Evolutionary conservation across 352 stramenopile genomes (phyloP), one percentile per base, ranked within the genome.

Genomic region (Elongisporangium senticosum): DNA sequence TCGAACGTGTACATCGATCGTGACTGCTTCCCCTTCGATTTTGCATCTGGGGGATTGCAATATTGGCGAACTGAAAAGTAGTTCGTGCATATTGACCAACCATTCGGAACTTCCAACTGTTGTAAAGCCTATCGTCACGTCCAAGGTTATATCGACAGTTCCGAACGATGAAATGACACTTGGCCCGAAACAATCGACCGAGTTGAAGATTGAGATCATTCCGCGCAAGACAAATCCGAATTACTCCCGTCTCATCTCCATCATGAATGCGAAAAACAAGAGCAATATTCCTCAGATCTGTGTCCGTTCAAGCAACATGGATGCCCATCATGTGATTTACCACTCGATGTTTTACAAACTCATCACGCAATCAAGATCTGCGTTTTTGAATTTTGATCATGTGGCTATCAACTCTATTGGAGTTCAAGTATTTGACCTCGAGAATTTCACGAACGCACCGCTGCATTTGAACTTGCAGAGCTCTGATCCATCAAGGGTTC

Each of bases 281-380:
- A 74, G 68, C 58, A 96, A 96, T 49, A 78, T 89, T 19, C 73
- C 86, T 17, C 83, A 94, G 62, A 86, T 96, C 23, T 95, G 86
- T 40, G 86, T 96, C 8, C 83, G 86, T 8, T 95, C 85, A 11
- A 94, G 86, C 72, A 96, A 96, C 63, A 96, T 96, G 87, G 87
- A 96, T 51, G 86, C 87, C 1, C 85, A 96, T 53, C 86, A 95
- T 58, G 87, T 96, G 26, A 96, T 96, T 56, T 96, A 96, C 57
- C 87, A 96, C 58, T 96, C 87, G 28, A 65, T 95, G 33, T 96
- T 95, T 59, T 96, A 96, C 82, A 94, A 93, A 55, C 69, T 96
- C 21, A 56, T 94, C 56, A 96, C 87, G 19, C 84, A 83, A 47
- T 90, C 83, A 23, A 86, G 77, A 55, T 93, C 85, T 13, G 87